Evolutionary conservation across 495 filamentous ascomycete genomes (phyloP), one percentile per base, ranked within the genome.

Genomic region (Tuber magnatum): DNA sequence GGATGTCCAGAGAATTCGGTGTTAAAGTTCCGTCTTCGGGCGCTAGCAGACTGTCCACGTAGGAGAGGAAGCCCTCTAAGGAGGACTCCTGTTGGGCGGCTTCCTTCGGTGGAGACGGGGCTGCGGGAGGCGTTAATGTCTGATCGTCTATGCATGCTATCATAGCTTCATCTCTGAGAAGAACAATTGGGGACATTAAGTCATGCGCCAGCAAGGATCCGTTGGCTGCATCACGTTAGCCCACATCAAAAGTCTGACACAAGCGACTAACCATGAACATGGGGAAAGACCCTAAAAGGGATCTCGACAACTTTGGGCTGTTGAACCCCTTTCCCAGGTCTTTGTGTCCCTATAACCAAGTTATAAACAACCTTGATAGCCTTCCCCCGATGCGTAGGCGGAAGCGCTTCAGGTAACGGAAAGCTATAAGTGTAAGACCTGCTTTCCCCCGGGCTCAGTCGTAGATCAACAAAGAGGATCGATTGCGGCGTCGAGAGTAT

Each of bases 401-500:
- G 95, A 69, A 98, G 86, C 0, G 94, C 94, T 78, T 88, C 90
- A 3, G 95, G 95, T 69, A 99, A 84, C 65, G 88, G 89, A 83
- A 97, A 97, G 16, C 90, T 86, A 81, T 97, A 99, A 24, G 89
- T 90, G 82, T 92, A 98, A 71, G 91, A 91, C 82, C 89, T 91
- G 83, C 93, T 97, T 83, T 99, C 94, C 4, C 95, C 95, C 0
- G 96, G 94, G 24, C 87, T 90, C 28, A 99, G 86, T 80, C 91
- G 89, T 44, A 98, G 87, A 82, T 99, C 94, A 51, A 99, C 94
- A 81, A 99, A 99, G 24, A 99, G 86, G 76, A 99, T 93, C 9
- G 93, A 97, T 83, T 98, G 95, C n/a, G 94, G 93, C 12, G 95
- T 97, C 38, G 94, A 96, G 32, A 99, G 84, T 56, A 99, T 86